These are phyloP conservation scores for Cyberlindnera bimundalis DNA, from an alignment of 805 yeast genomes.

Conservation along the genomic window DNA sequence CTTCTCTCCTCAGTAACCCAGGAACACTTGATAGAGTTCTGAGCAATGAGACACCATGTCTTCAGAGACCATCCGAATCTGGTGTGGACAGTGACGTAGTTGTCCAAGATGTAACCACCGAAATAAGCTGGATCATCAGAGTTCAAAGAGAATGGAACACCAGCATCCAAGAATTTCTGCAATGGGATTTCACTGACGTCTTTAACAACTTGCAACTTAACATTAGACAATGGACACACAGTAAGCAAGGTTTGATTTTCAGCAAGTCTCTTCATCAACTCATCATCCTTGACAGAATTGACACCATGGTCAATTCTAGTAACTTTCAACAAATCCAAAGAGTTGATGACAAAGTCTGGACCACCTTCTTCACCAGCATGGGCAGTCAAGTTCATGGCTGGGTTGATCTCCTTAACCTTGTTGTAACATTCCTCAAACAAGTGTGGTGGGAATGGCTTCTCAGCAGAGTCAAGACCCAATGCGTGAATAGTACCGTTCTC, in stretches of 20 bases:
- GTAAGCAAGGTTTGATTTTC: constrained; percentile 55
- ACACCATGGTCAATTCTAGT: constrained; percentile 82
- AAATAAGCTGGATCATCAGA: constrained; percentile 82
- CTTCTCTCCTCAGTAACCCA: constrained; percentile 66
- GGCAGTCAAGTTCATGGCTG: constrained; percentile 65
- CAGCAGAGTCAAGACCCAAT: constrained; percentile 79
- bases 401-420: constrained; percentile 43
- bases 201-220: constrained; percentile 68
- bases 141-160: constrained; percentile 71
- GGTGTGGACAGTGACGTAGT: constrained; percentile 62
- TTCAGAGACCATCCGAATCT: constrained; percentile 57
- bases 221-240: constrained; percentile 76
- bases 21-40: constrained; percentile 66
- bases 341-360: constrained; percentile 55
- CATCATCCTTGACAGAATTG: constrained; percentile 53
- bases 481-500: constrained; percentile 64
- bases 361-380: constrained; percentile 93
- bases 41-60: constrained; percentile 63
- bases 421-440: constrained; percentile 62
- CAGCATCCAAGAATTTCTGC: constrained; percentile 51
- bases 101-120: constrained; percentile 80
- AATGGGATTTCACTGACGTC: constrained; percentile 68
- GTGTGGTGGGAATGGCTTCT: constrained; percentile 73
- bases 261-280: constrained; percentile 55
- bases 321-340: constrained; percentile 58